phyloP scores from a whole-genome alignment of 176 grass and related monocot genomes.

The Urochloa ruziziensis region DNA sequence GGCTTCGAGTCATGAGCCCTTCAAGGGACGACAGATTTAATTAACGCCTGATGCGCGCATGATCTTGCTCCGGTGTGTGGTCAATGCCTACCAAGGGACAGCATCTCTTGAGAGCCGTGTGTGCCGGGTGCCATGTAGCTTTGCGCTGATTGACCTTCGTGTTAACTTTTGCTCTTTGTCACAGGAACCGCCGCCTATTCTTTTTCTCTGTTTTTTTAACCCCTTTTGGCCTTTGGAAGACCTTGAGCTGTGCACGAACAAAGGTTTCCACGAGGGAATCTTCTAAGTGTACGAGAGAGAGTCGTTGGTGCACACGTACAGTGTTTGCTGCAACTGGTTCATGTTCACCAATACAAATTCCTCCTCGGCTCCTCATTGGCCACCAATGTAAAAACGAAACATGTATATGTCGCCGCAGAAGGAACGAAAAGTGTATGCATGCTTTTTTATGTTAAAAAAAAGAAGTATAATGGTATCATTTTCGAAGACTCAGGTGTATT shows the following conservation, averaged over 20 bases:
- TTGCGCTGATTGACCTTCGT: neutral
- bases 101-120: constrained; percentile 52
- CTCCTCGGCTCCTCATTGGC: no score
- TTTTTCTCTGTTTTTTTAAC: neutral
- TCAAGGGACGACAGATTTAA: constrained; percentile 29
- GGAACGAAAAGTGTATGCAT: no score
- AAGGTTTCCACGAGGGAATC: neutral
- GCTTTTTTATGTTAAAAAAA: neutral
- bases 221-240: neutral
- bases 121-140: constrained; percentile 28
- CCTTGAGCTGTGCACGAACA: neutral
- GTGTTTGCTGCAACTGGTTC: neutral
- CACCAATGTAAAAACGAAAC: neutral
- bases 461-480: neutral
- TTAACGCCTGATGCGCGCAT: neutral
- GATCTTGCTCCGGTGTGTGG: neutral
- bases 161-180: neutral
- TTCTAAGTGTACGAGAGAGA: neutral
- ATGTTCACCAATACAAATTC: neutral
- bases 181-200: neutral
- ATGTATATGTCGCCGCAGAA: no score
- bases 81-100: constrained; percentile 46
- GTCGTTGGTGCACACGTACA: neutral
- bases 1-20: constrained; percentile 25
- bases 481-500: neutral